A percentile compares a stretch with the other conserved stretches of the same genome.
Conservation (phyloP, 1,139 yeast genomes). For the Chernovozyma aurita region DNA sequence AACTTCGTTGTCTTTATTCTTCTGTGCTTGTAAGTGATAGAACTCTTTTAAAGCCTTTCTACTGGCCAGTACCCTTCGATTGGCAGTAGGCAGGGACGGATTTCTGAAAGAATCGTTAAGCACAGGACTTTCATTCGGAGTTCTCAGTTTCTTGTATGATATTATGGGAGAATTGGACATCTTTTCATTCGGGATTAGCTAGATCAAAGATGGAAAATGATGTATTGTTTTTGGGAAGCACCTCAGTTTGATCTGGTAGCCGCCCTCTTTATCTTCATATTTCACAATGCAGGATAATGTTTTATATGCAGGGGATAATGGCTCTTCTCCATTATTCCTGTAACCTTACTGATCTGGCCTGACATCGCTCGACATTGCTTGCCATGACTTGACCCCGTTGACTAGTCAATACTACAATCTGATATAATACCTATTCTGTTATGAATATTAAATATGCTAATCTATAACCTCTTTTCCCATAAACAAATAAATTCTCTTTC, state of each 20-base stretch:
- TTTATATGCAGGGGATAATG: too few relatives aligned
- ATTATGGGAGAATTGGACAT: slow-evolving; percentile 13
- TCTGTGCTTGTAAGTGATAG: slow-evolving; percentile 27
- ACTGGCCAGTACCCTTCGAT: slow-evolving; percentile 35
- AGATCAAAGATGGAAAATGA: too few relatives aligned
- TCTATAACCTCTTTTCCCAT: not conserved
- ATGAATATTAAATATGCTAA: not conserved
- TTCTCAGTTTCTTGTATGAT: slow-evolving; percentile 11
- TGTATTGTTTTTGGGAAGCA: too few relatives aligned
- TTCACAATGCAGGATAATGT: too few relatives aligned
- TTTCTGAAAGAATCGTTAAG: not conserved
- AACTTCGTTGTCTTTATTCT: slow-evolving; percentile 7
- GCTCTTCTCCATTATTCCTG: too few relatives aligned
- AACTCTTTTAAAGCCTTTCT: slow-evolving; percentile 44
- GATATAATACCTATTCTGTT: too few relatives aligned
- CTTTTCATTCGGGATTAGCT: not conserved
- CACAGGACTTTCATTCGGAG: not conserved
- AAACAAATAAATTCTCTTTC: not conserved
- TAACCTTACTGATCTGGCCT: too few relatives aligned
- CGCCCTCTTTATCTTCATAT: too few relatives aligned
- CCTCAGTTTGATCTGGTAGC: too few relatives aligned
- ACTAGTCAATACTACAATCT: too few relatives aligned
- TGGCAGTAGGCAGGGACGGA: not conserved
- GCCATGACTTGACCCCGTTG: too few relatives aligned
- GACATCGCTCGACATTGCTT: too few relatives aligned